Conservation (phyloP, 305 asterid species). For the Striga hermonthica region DNA sequence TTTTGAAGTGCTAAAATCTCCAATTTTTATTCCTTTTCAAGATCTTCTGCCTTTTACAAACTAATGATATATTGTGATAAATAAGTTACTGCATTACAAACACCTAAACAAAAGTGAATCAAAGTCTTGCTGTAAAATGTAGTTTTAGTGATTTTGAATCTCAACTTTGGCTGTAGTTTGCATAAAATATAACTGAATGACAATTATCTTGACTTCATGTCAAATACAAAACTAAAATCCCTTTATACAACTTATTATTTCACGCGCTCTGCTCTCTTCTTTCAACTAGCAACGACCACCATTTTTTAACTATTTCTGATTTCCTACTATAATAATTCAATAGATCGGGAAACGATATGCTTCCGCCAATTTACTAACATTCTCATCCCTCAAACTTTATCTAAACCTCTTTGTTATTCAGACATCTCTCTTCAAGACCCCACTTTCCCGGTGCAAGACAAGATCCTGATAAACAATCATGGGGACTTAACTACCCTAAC, state of each 20-base stretch:
- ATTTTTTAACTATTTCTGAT: too few relatives aligned
- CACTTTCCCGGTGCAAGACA: slow-evolving; percentile 28
- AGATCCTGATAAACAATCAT: slow-evolving; percentile 17
- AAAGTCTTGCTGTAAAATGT: background rate
- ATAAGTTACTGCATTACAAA: background rate
- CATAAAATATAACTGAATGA: background rate
- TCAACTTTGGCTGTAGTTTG: background rate
- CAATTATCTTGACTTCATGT: background rate
- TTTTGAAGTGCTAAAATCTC: background rate
- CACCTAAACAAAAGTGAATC: background rate
- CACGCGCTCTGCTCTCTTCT: background rate
- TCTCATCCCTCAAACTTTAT: background rate
- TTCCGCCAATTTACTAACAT: slow-evolving; percentile 1
- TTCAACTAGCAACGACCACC: too few relatives aligned
- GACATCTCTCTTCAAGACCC: slow-evolving; percentile 34
- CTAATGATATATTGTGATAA: background rate
- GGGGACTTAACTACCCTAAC: slow-evolving; percentile 21
- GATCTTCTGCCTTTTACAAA: background rate
- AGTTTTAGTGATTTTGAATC: background rate
- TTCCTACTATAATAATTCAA: too few relatives aligned
- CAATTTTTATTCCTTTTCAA: background rate
- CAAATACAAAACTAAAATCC: background rate
- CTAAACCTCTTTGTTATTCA: slow-evolving; percentile 29
- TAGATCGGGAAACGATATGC: background rate
- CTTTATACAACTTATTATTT: background rate